Evolutionary conservation across 192 early-diverging fungal species (phyloP), one percentile per base, ranked within the genome.

Genomic region (Linnemannia schmuckeri): DNA sequence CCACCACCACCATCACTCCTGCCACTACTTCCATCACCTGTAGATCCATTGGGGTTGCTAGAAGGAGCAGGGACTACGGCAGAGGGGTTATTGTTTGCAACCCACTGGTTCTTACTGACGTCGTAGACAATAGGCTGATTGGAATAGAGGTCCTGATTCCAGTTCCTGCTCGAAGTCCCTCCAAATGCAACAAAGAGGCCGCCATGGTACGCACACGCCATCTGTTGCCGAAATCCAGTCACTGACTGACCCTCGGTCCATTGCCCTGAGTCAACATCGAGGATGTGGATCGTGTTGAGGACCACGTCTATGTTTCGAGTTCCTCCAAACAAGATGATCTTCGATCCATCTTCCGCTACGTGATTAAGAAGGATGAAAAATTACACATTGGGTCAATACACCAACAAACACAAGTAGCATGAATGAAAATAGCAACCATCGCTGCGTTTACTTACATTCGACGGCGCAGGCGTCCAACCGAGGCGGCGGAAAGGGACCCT

Each of bases 281-380:
- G 75, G 49, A 86, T 69, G 27, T 81, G 74, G 55, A 86, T 71
- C 24, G 75, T 74, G 5, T 71, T 63, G 49, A 68, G 70, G 22
- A 49, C 70, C 17, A 38, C 74, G 1, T 40, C 74, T 13, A 30
- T 42, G 27, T 81, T 79, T 1, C 47, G 2, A 3, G 78, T 66
- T 9, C 84, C 84, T 40, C 84, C 84, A 70, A 86, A 86, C 15
- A 80, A 18, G 1, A 77, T 47, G 38, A 86, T 70, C 38, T 77
- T 80, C 3, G 79, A 76, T 3, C 84, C 84, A 54, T 86, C 84
- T 13, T 76, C 79, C 2, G 70, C 84, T 86, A 33, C 37, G 30
- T 33, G 15, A 1, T 57, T 38, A 10, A 66, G 63, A 9, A 37
- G 49, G n/a, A n/a, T n/a, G n/a, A n/a, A n/a, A n/a, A n/a, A n/a